Base-by-base conservation (phyloP, 768 basidiomycete species). In the Termitomyces sp. region DNA sequence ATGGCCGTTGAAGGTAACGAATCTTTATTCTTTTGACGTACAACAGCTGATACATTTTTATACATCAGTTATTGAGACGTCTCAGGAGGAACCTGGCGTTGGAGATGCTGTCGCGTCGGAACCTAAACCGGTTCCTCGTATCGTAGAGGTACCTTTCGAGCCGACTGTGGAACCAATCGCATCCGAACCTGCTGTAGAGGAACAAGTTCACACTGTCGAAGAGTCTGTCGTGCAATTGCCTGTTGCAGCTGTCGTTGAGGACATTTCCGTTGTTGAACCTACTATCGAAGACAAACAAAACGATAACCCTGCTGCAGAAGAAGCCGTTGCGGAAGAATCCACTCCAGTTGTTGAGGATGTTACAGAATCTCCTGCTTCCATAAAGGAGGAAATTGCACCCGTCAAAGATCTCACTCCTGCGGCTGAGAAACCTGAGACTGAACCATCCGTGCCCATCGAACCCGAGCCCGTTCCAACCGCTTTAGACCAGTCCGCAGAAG, bases 121-220 rank as follows among this genome's bases (percentile, higher is more conserved):
- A 12, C 30, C 45, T 32, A 5, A 47, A 30, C 3, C 45, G 5
- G 34, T 22, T 22, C 20, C 48, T 32, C 14, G 8, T 24, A 13
- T 18, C 20, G 22, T 34, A 30, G 37, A 52, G 9, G n/a, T 26
- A 13, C 6, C 50, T 24, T n/a, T 27, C 13, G 50, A 26, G 12
- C 26, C 24, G 13, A 30, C 37, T 39, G 26, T 27, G 37, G 26
- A 52, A 18, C 33, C 33, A 7, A 22, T 43, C 36, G 59, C 37
- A 16, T 44, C 55, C 5, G 37, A 48, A 24, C 57, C 40, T 22
- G 66, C 57, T n/a, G 49, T 55, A 18, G 61, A 61, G 26, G 59
- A 54, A 18, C 56, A 56, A 14, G 22, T 26, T 49, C 36, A 30
- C n/a, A 34, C 37, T 47, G 50, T 53, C 9, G 53, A 40, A 47